A percentile compares a stretch with the other conserved stretches of the same genome.
Conservation (phyloP, 1,284 basidiomycete genomes). For the Boletus albobrunnescens region DNA sequence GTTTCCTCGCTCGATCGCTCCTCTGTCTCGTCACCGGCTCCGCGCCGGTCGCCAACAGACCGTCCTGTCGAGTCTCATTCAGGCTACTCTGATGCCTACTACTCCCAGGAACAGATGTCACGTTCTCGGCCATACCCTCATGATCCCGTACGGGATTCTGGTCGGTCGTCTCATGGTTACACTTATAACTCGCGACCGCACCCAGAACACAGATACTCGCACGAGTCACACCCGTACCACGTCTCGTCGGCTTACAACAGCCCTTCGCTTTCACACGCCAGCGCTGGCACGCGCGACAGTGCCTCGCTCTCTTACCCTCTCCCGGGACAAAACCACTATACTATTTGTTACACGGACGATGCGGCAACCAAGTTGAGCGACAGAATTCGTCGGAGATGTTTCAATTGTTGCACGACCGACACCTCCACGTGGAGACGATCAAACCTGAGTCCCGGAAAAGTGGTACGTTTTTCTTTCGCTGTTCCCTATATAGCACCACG, state of each 20-base stretch:
- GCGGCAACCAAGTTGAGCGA: slow-evolving; percentile 74
- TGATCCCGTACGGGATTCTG: slow-evolving; percentile 34
- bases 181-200: slow-evolving; percentile 28
- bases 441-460: slow-evolving; percentile 75
- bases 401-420: slow-evolving; percentile 81
- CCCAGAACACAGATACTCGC: slow-evolving; percentile 32
- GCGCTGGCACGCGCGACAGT: slow-evolving; percentile 22
- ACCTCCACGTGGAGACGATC: slow-evolving; percentile 77
- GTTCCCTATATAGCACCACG: slow-evolving; percentile 4
- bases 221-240: slow-evolving; percentile 34
- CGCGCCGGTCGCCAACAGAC: slow-evolving; percentile 35
- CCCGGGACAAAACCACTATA: slow-evolving; percentile 36
- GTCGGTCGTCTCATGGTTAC: slow-evolving; percentile 31
- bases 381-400: slow-evolving; percentile 67
- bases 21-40: slow-evolving; percentile 54
- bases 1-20: slow-evolving; percentile 56
- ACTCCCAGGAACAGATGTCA: slow-evolving; percentile 30
- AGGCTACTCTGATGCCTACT: slow-evolving; percentile 31
- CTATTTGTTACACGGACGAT: slow-evolving; percentile 65
- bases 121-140: slow-evolving; percentile 37
- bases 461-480: slow-evolving; percentile 49
- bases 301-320: slow-evolving; percentile 34
- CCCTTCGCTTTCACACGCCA: slow-evolving; percentile 25
- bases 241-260: slow-evolving; percentile 27
- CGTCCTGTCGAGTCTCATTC: slow-evolving; percentile 28